A percentile compares a stretch with the other conserved stretches of the same genome.
Conservation (phyloP, 495 filamentous ascomycete genomes). For the Annulohypoxylon nitens region DNA sequence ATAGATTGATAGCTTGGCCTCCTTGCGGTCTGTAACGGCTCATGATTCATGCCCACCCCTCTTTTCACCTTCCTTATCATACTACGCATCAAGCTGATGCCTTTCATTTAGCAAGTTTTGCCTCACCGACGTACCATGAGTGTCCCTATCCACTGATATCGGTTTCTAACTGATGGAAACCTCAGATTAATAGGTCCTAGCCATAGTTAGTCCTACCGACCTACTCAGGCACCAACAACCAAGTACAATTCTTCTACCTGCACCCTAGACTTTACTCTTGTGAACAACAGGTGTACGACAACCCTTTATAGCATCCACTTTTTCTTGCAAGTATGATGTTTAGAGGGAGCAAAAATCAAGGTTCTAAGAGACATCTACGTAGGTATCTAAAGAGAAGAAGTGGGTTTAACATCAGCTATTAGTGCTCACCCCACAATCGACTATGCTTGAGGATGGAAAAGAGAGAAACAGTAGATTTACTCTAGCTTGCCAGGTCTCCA, state of each 20-base stretch:
- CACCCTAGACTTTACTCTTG: too few relatives aligned
- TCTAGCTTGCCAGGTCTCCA: background rate
- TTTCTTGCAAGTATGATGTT: too few relatives aligned
- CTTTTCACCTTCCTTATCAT: conserved; percentile 5
- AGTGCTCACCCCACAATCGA: too few relatives aligned
- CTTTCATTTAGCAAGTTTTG: conserved; percentile 2
- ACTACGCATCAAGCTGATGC: conserved; percentile 2
- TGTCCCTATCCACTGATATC: background rate
- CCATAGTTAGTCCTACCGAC: background rate
- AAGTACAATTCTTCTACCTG: too few relatives aligned
- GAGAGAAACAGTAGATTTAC: background rate
- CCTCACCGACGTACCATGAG: background rate
- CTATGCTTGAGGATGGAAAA: too few relatives aligned
- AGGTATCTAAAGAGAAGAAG: too few relatives aligned
- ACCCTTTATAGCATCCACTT: too few relatives aligned
- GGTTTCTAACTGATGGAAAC: background rate
- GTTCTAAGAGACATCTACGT: background rate
- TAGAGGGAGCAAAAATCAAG: background rate
- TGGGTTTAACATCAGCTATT: too few relatives aligned
- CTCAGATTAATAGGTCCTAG: background rate
- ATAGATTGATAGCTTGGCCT: conserved; percentile 12
- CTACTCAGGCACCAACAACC: background rate
- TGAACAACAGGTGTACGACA: too few relatives aligned
- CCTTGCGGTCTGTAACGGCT: conserved; percentile 3
- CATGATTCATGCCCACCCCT: conserved; percentile 10